Percentiles rank a stretch among this genome's conserved stretches.
Evolutionary conservation across 495 filamentous ascomycete genomes (phyloP).

Genomic region (Tuber borchii): DNA sequence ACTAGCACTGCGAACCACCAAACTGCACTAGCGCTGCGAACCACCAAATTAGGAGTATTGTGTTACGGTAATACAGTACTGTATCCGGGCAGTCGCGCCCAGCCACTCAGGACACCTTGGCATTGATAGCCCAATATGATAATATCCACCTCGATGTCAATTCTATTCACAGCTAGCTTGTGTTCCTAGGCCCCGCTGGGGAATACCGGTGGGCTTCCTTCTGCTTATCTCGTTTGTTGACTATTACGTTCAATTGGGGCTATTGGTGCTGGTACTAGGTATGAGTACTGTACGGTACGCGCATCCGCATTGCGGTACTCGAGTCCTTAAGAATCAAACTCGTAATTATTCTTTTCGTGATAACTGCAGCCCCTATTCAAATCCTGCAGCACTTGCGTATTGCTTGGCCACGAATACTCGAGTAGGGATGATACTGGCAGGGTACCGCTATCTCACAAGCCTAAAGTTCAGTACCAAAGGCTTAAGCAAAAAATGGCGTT

Average conservation of each 20-base stretch:
- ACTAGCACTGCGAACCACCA: no score
- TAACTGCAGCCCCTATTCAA: neutral
- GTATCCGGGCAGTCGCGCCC: no score
- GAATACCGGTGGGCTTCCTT: neutral
- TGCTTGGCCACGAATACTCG: neutral
- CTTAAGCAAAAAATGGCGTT: neutral
- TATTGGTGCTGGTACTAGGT: no score
- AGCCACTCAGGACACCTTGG: no score
- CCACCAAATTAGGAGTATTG: no score
- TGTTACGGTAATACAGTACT: no score
- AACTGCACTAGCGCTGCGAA: no score
- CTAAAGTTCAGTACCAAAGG: neutral
- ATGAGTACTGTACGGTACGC: no score
- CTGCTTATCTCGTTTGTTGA: no score
- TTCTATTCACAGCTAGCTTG: neutral
- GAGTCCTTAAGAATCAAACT: neutral
- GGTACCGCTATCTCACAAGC: neutral
- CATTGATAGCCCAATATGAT: no score
- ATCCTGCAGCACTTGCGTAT: neutral
- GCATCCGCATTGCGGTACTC: neutral
- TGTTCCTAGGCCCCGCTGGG: neutral
- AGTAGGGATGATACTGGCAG: neutral
- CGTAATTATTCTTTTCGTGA: neutral
- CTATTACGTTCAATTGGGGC: no score
- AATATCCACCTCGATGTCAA: no score